These are phyloP conservation scores for Scopulariopsis brevicaulis DNA, from an alignment of 2,329 filamentous ascomycete species.

Conservation along the genomic window DNA sequence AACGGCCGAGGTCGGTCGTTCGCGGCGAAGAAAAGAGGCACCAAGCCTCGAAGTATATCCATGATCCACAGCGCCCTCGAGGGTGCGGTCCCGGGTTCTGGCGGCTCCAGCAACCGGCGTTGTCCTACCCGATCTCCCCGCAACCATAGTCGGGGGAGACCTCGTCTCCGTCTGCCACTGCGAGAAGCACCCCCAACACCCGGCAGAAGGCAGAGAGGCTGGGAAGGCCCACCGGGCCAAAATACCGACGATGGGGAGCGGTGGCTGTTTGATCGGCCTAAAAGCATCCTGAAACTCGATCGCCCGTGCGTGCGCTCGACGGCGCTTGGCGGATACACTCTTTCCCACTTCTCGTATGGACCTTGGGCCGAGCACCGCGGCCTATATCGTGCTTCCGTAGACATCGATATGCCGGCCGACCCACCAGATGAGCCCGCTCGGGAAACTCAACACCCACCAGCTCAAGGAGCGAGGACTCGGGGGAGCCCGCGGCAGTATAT, in stretches of 20 bases:
- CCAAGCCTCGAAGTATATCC: no score
- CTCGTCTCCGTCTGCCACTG: neutral
- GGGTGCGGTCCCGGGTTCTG: no score
- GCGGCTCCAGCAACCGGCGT: no score
- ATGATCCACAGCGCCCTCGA: no score
- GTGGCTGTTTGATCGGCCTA: constrained; percentile 3
- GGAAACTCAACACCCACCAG: neutral
- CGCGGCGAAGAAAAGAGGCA: no score
- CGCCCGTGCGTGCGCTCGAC: neutral
- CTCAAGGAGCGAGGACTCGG: no score
- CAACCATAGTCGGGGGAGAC: neutral
- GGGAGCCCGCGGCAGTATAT: no score
- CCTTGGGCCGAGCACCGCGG: no score
- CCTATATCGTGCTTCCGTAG: neutral
- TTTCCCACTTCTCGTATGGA: no score
- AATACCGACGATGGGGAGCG: neutral
- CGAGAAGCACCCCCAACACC: neutral
- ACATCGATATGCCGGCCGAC: neutral
- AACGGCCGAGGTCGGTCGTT: no score
- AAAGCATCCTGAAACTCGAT: neutral
- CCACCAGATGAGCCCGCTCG: neutral
- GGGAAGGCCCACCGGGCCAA: neutral
- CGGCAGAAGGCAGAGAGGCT: neutral
- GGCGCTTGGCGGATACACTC: neutral
- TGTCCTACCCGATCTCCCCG: no score